Percentiles rank a stretch among this genome's conserved stretches.
Conservation (phyloP, 2,329 filamentous ascomycete genomes). For the Colletotrichum paranaense region DNA sequence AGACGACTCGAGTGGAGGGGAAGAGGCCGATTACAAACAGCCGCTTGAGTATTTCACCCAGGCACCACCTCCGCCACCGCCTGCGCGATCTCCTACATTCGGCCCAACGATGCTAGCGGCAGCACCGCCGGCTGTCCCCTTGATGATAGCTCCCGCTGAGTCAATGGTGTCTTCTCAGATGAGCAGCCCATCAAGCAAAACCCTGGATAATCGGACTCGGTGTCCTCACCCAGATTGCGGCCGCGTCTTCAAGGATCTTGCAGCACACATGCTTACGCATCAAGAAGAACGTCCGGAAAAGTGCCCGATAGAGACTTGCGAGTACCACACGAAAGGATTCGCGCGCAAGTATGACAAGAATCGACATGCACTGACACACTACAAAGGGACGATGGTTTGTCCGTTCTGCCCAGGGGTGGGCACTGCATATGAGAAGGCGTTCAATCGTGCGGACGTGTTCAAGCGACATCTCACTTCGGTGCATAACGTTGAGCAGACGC, state of each 20-base stretch:
- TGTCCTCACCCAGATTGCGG: slow-evolving; percentile 70
- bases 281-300: slow-evolving; percentile 94
- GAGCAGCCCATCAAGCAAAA: slow-evolving; percentile 45
- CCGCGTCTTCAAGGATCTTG: slow-evolving; percentile 70
- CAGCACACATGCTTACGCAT: slow-evolving; percentile 97
- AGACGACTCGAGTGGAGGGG: slow-evolving; percentile 62
- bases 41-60: slow-evolving; percentile 29
- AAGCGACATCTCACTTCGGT: slow-evolving; percentile 94
- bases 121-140: slow-evolving; percentile 4
- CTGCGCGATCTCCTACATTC: slow-evolving; percentile 20
- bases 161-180: slow-evolving; percentile 18
- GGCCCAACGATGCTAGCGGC: slow-evolving; percentile 24
- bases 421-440: slow-evolving; percentile 90
- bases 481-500: slow-evolving; percentile 93
- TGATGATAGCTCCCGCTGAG: slow-evolving; percentile 23
- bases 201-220: slow-evolving; percentile 56
- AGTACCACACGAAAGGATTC: slow-evolving; percentile 94
- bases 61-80: slow-evolving; percentile 22
- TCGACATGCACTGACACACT: slow-evolving; percentile 93
- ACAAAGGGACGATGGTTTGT: slow-evolving; percentile 98
- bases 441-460: slow-evolving; percentile 97
- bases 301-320: slow-evolving; percentile 92
- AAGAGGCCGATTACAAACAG: slow-evolving; percentile 48
- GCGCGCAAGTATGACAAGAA: slow-evolving; percentile 99
- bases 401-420: slow-evolving; percentile 93